phyloP scores from a whole-genome alignment of 345 rosid genomes.

The Chamaenerion angustifolium region DNA sequence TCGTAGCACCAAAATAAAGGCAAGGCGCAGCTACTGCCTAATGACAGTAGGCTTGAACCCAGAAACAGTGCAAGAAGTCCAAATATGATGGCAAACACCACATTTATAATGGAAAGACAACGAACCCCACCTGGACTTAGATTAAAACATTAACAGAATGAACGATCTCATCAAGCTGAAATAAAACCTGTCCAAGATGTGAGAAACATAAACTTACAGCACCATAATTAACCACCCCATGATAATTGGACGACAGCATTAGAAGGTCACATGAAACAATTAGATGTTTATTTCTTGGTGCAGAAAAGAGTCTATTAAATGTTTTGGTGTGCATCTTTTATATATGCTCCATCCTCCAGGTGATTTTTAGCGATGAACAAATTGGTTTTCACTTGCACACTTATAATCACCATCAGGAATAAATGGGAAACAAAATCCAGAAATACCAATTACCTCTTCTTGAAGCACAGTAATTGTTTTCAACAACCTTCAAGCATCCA shows the following conservation, averaged over 20 bases:
- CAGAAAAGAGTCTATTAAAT: too few species aligned
- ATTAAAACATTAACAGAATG: too few species aligned
- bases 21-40: constrained; percentile 77
- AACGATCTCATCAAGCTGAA: too few species aligned
- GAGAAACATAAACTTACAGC: too few species aligned
- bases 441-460: constrained; percentile 41
- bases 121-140: constrained; percentile 64
- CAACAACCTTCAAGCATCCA: constrained; percentile 77
- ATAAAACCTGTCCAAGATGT: too few species aligned
- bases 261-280: too few species aligned
- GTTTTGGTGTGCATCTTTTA: too few species aligned
- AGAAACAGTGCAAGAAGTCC: constrained; percentile 76
- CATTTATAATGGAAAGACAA: constrained; percentile 65
- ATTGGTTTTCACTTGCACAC: background rate
- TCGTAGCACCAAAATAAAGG: constrained; percentile 97
- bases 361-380: too few species aligned
- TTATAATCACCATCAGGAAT: background rate
- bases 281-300: too few species aligned
- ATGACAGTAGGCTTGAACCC: constrained; percentile 83
- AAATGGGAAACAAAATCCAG: constrained; percentile 2
- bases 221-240: too few species aligned
- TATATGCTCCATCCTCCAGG: too few species aligned
- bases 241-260: too few species aligned
- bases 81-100: constrained; percentile 55
- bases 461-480: constrained; percentile 89